Evolutionary conservation across 2,329 filamentous ascomycete species (phyloP).

Genomic region (Fusarium tuaranense): DNA sequence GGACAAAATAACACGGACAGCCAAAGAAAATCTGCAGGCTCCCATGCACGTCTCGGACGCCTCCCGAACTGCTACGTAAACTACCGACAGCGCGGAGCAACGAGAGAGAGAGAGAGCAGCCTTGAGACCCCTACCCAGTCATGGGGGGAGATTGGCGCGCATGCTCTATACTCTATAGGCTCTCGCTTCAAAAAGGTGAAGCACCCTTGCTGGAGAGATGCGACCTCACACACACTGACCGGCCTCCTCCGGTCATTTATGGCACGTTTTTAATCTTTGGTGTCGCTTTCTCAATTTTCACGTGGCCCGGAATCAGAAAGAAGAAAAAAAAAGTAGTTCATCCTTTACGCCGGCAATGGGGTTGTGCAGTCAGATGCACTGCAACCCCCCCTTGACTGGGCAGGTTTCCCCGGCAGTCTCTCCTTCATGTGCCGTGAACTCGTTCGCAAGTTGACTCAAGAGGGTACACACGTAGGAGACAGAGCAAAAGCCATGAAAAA

Average conservation of each 20-base stretch:
- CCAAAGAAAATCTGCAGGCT: background rate
- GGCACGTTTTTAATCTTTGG: constrained; percentile 24
- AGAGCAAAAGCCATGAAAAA: background rate
- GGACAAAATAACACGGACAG: constrained; percentile 2
- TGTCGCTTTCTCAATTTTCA: background rate
- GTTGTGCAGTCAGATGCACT: background rate
- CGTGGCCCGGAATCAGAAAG: background rate
- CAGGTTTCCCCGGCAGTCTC: constrained; percentile 6
- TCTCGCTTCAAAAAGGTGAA: background rate
- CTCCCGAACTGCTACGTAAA: constrained; percentile 35
- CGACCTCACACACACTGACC: constrained; percentile 6
- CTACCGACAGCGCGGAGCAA: constrained; percentile 11
- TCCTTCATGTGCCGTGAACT: background rate
- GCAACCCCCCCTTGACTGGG: background rate
- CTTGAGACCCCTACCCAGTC: background rate
- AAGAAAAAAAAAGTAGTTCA: constrained; percentile 6
- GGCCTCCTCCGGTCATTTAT: constrained; percentile 32
- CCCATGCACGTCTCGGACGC: constrained; percentile 35
- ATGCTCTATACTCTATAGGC: background rate
- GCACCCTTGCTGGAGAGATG: constrained; percentile 5
- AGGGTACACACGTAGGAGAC: background rate
- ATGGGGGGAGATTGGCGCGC: background rate
- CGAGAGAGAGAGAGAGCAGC: background rate
- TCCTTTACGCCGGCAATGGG: background rate
- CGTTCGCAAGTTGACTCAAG: background rate